Conservation (phyloP, 805 yeast genomes). For the Jamesozyma spencerorum region DNA sequence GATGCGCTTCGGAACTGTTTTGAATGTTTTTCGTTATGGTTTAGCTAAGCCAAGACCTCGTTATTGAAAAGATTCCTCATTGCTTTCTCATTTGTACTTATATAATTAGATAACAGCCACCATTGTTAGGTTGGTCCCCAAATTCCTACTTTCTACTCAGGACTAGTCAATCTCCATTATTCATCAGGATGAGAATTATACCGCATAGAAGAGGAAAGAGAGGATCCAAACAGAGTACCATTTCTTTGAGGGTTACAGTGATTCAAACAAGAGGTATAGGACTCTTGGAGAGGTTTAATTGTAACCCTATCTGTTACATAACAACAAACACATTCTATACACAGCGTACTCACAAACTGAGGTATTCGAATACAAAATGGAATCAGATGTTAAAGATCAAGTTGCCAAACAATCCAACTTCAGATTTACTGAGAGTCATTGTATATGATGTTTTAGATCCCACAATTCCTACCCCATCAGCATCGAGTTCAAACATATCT, state of each 20-base stretch:
- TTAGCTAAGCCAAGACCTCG: no score
- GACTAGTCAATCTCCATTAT: no score
- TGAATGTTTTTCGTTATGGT: no score
- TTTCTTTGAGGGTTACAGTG: slow-evolving; percentile 16
- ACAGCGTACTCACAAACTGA: slow-evolving; percentile 17
- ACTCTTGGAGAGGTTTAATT: slow-evolving; percentile 18
- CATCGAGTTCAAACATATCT: background rate
- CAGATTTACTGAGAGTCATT: slow-evolving; percentile 23
- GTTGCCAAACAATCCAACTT: slow-evolving; percentile 20
- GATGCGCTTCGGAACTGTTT: no score
- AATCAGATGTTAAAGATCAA: slow-evolving; percentile 21
- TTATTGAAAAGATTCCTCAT: no score
- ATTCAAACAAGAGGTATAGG: slow-evolving; percentile 20
- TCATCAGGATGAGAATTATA: slow-evolving; percentile 15
- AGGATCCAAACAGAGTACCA: slow-evolving; percentile 7
- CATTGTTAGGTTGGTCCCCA: no score
- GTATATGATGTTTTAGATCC: slow-evolving; percentile 23
- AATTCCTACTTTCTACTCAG: no score
- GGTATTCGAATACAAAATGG: slow-evolving; percentile 19
- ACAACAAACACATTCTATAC: slow-evolving; percentile 21
- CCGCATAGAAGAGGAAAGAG: slow-evolving; percentile 10
- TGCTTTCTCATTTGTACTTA: no score
- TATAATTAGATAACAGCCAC: no score
- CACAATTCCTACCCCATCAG: slow-evolving; percentile 1
- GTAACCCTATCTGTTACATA: slow-evolving; percentile 25